Conservation (phyloP, 2,329 filamentous ascomycete species). For the Diatrype stigma region DNA sequence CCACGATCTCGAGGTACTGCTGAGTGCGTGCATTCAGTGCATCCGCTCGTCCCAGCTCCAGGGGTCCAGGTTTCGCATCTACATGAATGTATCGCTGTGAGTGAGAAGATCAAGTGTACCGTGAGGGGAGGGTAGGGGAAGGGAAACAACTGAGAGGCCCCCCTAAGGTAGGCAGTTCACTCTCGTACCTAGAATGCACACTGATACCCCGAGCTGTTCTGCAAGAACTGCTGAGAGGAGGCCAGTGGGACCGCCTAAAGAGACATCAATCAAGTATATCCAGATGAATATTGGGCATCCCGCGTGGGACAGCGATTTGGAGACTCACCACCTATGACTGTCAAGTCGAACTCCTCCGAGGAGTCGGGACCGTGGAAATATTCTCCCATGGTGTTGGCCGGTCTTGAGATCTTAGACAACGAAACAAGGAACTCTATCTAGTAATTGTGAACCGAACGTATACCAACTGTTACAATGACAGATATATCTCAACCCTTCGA, state of each 20-base stretch:
- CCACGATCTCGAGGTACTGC: slow-evolving; percentile 42
- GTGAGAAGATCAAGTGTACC: background rate
- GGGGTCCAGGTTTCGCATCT: slow-evolving; percentile 35
- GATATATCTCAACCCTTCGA: no score
- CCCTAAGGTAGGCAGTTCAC: no score
- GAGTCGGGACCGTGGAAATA: background rate
- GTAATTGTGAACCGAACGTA: no score
- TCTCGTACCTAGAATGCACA: slow-evolving; percentile 36
- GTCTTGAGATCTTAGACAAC: no score
- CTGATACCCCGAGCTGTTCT: slow-evolving; percentile 35
- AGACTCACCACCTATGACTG: slow-evolving; percentile 32
- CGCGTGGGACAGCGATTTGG: background rate
- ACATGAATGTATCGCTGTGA: background rate
- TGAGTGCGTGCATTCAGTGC: slow-evolving; percentile 46
- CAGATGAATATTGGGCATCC: background rate
- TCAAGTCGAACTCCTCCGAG: slow-evolving; percentile 26
- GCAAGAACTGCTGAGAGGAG: slow-evolving; percentile 41
- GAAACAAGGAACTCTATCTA: no score
- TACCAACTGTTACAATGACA: no score
- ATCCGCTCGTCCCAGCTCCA: slow-evolving; percentile 42
- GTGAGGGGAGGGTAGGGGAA: slow-evolving; percentile 31
- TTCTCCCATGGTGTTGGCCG: background rate
- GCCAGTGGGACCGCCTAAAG: slow-evolving; percentile 40
- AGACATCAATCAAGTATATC: slow-evolving; percentile 6
- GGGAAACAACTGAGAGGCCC: slow-evolving; percentile 36